phyloP scores from a whole-genome alignment of 2,329 filamentous ascomycete genomes.

The Fusarium nisikadoi region DNA sequence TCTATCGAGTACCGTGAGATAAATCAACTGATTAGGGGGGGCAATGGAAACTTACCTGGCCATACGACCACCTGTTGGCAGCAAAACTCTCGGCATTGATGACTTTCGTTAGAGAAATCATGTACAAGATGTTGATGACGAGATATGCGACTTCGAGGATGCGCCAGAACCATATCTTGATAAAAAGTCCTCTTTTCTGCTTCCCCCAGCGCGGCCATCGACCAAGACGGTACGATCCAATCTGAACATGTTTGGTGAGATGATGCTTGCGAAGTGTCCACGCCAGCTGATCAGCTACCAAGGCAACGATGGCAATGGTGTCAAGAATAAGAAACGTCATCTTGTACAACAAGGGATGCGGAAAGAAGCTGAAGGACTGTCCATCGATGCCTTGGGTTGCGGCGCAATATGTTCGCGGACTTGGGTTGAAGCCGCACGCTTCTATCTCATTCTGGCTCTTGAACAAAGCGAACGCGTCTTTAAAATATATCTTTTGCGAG shows the following conservation, averaged over 20 bases:
- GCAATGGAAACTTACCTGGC: conserved; percentile 37
- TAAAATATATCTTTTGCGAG: conserved; percentile 51
- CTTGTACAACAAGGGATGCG: conserved; percentile 52
- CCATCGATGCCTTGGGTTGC: conserved; percentile 49
- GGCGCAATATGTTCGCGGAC: conserved; percentile 52
- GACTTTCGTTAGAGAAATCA: conserved; percentile 51
- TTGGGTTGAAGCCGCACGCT: conserved; percentile 52
- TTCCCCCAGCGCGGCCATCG: conserved; percentile 47
- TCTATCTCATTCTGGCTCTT: conserved; percentile 46
- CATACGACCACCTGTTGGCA: conserved; percentile 51
- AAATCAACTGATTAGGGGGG: not conserved
- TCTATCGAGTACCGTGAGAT: conserved; percentile 15
- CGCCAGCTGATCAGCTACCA: conserved; percentile 49
- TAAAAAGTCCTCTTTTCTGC: conserved; percentile 43
- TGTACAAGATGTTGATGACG: conserved; percentile 53
- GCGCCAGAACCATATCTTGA: conserved; percentile 50
- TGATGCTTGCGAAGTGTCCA: conserved; percentile 52
- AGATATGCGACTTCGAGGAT: conserved; percentile 51
- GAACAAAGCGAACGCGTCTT: conserved; percentile 50
- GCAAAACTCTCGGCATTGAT: conserved; percentile 51
- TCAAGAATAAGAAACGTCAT: conserved; percentile 52
- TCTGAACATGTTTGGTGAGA: conserved; percentile 45
- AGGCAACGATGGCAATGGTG: conserved; percentile 49
- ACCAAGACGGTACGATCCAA: conserved; percentile 48
- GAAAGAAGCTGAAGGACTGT: conserved; percentile 51